Evolutionary conservation across 148 eudicot species (phyloP).

Genomic region (Heliamphora exappendiculata): DNA sequence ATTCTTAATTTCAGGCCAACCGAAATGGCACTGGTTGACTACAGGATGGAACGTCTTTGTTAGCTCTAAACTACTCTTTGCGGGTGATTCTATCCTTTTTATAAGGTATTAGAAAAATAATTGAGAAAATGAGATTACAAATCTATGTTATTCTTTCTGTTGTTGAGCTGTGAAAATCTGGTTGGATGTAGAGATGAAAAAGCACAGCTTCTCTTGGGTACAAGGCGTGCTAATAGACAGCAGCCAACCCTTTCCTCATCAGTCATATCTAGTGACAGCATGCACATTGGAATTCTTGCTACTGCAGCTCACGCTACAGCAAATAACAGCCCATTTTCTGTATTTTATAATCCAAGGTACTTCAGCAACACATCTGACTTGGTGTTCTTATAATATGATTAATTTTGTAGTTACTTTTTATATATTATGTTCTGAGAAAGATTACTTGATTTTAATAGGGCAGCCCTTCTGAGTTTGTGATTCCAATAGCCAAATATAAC

Average conservation of each 20-base stretch:
- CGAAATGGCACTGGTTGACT: conserved; percentile 90
- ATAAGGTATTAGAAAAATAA: conserved; percentile 49
- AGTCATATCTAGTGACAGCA: conserved; percentile 97
- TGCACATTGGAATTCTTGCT: conserved; percentile 97
- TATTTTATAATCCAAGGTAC: conserved; percentile 95
- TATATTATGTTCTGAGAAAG: background rate
- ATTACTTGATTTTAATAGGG: conserved; percentile 38
- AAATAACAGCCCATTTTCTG: conserved; percentile 88
- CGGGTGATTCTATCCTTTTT: conserved; percentile 94
- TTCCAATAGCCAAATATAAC: conserved; percentile 91
- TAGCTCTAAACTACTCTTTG: conserved; percentile 78
- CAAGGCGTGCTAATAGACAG: conserved; percentile 79
- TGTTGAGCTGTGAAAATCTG: conserved; percentile 14
- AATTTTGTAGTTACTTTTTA: background rate
- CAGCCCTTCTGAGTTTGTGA: conserved; percentile 89
- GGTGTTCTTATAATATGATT: background rate
- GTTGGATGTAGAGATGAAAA: conserved; percentile 72
- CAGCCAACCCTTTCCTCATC: conserved; percentile 95
- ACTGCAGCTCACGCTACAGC: conserved; percentile 99
- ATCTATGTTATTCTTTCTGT: background rate
- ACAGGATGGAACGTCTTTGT: conserved; percentile 98
- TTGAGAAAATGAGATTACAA: background rate
- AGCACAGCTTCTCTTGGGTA: conserved; percentile 89
- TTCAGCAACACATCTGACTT: background rate
- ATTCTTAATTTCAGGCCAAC: conserved; percentile 63